phyloP scores from a whole-genome alignment of 768 basidiomycete species.

The Kwoniella botswanensis region DNA sequence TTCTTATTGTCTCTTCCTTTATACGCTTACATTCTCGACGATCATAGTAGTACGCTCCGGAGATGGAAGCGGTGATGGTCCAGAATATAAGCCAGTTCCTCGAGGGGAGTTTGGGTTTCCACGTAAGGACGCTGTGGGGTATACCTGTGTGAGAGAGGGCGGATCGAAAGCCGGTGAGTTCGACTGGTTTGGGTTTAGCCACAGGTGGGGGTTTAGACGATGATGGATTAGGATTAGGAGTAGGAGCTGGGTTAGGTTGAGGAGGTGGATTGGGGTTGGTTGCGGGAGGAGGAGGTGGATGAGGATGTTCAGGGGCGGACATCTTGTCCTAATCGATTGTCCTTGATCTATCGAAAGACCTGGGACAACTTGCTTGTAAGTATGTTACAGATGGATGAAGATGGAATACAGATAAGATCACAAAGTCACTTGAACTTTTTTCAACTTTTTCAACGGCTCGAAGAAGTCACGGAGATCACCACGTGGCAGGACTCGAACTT shows the following conservation, averaged over 20 bases:
- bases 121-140: conserved; percentile 76
- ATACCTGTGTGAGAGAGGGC: conserved; percentile 63
- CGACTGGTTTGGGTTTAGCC: conserved; percentile 21
- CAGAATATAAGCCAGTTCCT: conserved; percentile 95
- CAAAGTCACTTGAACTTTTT: too few relatives aligned
- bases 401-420: not conserved
- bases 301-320: conserved; percentile 10
- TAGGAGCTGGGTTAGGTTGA: conserved; percentile 17
- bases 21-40: conserved; percentile 77
- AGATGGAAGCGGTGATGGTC: conserved; percentile 79
- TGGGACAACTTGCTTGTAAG: not conserved
- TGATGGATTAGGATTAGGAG: conserved; percentile 16
- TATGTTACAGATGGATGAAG: not conserved
- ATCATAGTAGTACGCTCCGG: conserved; percentile 76
- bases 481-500: too few relatives aligned
- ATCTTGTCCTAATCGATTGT: conserved; percentile 3
- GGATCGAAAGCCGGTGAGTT: conserved; percentile 47
- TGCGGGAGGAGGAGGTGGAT: conserved; percentile 2
- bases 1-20: conserved; percentile 75
- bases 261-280: conserved; percentile 14
- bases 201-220: conserved; percentile 7
- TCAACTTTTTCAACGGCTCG: too few relatives aligned
- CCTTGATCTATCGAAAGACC: not conserved
- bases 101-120: conserved; percentile 83
- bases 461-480: too few relatives aligned